These are phyloP conservation scores for Mycena latifolia DNA, from an alignment of 768 basidiomycete genomes.

Conservation along the genomic window DNA sequence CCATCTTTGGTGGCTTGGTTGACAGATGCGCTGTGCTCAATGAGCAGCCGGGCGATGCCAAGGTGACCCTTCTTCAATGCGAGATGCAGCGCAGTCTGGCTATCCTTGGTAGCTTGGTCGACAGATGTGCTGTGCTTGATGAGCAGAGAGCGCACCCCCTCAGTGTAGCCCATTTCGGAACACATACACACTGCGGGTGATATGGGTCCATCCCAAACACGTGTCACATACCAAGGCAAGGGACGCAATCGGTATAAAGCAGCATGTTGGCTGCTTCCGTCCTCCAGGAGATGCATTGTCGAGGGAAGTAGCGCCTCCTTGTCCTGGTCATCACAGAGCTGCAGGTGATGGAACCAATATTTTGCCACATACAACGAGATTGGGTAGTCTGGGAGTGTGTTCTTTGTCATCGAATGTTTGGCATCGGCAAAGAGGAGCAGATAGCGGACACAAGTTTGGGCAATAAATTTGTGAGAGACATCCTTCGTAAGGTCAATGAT, in stretches of 20 bases:
- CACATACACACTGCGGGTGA: background rate
- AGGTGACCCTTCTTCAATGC: too few species aligned
- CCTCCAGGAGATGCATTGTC: background rate
- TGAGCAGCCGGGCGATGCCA: too few species aligned
- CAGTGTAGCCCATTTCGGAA: background rate
- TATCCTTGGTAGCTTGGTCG: too few species aligned
- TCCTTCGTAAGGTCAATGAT: background rate
- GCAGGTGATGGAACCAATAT: background rate
- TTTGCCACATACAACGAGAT: background rate
- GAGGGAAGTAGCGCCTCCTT: background rate
- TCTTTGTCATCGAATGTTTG: background rate
- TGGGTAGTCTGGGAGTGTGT: background rate
- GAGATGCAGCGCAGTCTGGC: too few species aligned
- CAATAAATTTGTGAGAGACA: conserved; percentile 3
- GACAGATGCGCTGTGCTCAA: too few species aligned
- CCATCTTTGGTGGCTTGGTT: too few species aligned
- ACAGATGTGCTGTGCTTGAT: too few species aligned
- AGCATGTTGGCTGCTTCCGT: background rate
- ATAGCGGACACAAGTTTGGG: conserved; percentile 1
- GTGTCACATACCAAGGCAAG: background rate
- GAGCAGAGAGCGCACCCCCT: too few species aligned
- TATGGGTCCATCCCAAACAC: too few species aligned
- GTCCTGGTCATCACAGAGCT: background rate
- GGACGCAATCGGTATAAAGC: background rate
- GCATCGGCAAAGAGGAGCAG: background rate